Conservation (phyloP, 371 early-diverging fungal species). For the Lichtheimia ornata region DNA sequence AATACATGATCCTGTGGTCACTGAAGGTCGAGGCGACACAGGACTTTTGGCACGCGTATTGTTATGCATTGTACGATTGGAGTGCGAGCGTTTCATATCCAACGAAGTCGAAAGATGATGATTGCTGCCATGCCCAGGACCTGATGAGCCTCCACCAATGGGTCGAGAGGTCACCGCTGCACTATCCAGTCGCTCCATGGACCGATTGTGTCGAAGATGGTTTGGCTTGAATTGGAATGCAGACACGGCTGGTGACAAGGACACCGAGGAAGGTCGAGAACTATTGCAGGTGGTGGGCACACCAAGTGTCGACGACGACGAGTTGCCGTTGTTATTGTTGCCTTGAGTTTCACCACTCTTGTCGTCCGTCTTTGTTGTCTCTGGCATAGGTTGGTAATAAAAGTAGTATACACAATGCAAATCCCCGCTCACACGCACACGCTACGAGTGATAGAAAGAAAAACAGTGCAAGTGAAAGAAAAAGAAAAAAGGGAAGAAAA, state of each 20-base stretch:
- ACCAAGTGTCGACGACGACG: too few relatives aligned
- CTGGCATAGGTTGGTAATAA: too few relatives aligned
- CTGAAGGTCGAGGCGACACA: slow-evolving; percentile 6
- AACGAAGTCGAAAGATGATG: slow-evolving; percentile 5
- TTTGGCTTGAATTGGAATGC: slow-evolving; percentile 34
- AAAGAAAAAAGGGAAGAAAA: too few relatives aligned
- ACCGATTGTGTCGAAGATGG: slow-evolving; percentile 13
- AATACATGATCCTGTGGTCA: neutral
- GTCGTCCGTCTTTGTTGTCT: too few relatives aligned
- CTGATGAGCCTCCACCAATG: neutral
- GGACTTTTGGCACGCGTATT: neutral
- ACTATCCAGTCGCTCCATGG: neutral
- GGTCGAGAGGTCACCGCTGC: too few relatives aligned
- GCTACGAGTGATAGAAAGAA: too few relatives aligned
- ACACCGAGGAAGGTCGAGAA: slow-evolving; percentile 1
- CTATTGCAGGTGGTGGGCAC: too few relatives aligned
- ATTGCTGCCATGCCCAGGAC: slow-evolving; percentile 6
- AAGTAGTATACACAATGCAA: too few relatives aligned
- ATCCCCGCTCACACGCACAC: too few relatives aligned
- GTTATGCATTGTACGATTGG: slow-evolving; percentile 6
- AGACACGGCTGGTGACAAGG: slow-evolving; percentile 37
- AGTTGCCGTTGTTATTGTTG: too few relatives aligned
- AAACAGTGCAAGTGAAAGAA: too few relatives aligned
- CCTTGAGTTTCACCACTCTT: too few relatives aligned
- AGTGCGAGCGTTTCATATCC: slow-evolving; percentile 11